Base-by-base conservation (phyloP, 768 basidiomycete species). In the Trametes meyenii region DNA sequence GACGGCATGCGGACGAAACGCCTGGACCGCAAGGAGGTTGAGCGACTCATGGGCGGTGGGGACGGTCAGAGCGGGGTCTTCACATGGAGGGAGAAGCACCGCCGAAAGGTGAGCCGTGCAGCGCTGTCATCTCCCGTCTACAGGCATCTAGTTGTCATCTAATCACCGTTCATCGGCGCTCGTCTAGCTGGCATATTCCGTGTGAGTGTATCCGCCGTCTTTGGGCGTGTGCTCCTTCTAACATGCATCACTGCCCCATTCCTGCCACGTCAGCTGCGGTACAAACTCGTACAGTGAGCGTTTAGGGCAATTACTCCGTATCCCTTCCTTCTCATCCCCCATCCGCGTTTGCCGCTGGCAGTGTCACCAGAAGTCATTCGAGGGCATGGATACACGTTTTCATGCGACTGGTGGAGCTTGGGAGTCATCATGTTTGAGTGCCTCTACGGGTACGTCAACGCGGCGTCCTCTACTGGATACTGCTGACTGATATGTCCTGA, bases 321-420 rank as follows among this genome's bases (percentile, higher is more conserved):
- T n/a, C n/a, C n/a, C n/a, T 12, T 19, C 36, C 39, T 33, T 14
- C 38, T n/a, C 21, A n/a, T n/a, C 8, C 35, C 46, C 45, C 35
- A 58, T 38, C 40, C 21, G 13, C 60, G 49, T 40, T 42, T 38
- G 40, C 50, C 54, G 60, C 67, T 67, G 35, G 60, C 64, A 94
- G 92, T 93, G 91, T 92, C 90, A 10, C 92, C 92, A 44, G 92
- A 94, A 73, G 92, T 94, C 48, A 92, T 94, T 71, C 85, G 91
- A 67, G 90, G 91, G 21, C 90, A 92, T 71, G 96, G 95, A 24
- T 98, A 98, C 75, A 86, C 89, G 40, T 96, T 92, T 76, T 91
- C 89, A 38, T 96, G 94, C 72, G 96, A 98, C 72, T 98, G 95
- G 95, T 99, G 96, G 96, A 94, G 91, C 76, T 83, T 98, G 48